Evolutionary conservation across 1,284 basidiomycete genomes (phyloP).

Genomic region (Irpex lacteus): DNA sequence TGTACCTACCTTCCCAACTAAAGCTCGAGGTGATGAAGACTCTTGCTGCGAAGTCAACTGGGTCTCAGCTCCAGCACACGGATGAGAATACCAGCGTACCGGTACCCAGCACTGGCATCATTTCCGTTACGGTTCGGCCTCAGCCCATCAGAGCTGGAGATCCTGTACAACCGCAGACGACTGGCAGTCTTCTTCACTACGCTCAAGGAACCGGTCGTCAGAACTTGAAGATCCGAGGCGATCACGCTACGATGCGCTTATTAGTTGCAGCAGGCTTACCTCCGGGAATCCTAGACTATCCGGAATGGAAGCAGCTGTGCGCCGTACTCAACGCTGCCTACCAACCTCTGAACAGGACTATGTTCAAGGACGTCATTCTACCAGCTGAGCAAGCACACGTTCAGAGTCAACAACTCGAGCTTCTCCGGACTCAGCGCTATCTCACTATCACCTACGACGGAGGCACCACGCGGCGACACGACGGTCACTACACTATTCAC

Average conservation of each 20-base stretch:
- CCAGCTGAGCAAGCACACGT: conserved; percentile 12
- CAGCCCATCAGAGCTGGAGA: neutral
- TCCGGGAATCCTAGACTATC: neutral
- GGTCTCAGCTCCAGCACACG: neutral
- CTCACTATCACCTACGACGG: conserved; percentile 19
- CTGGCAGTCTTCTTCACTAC: neutral
- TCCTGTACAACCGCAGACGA: neutral
- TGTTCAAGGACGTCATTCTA: conserved; percentile 8
- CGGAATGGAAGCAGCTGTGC: conserved; percentile 4
- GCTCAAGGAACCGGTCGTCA: neutral
- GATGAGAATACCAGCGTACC: neutral
- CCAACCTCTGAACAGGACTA: neutral
- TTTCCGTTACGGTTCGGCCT: neutral
- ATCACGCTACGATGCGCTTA: neutral
- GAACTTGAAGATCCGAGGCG: neutral
- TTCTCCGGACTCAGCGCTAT: conserved; percentile 7
- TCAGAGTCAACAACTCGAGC: conserved; percentile 7
- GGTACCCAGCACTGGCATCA: neutral
- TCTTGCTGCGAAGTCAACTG: neutral
- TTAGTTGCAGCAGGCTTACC: conserved; percentile 2
- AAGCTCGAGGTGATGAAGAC: neutral
- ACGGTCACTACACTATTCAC: conserved; percentile 16
- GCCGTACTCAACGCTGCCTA: neutral
- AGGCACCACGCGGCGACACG: conserved; percentile 7
- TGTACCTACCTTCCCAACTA: neutral